These are phyloP conservation scores for Debaryomycetaceae sp. DNA, from an alignment of 1,139 yeast species.

Conservation along the genomic window DNA sequence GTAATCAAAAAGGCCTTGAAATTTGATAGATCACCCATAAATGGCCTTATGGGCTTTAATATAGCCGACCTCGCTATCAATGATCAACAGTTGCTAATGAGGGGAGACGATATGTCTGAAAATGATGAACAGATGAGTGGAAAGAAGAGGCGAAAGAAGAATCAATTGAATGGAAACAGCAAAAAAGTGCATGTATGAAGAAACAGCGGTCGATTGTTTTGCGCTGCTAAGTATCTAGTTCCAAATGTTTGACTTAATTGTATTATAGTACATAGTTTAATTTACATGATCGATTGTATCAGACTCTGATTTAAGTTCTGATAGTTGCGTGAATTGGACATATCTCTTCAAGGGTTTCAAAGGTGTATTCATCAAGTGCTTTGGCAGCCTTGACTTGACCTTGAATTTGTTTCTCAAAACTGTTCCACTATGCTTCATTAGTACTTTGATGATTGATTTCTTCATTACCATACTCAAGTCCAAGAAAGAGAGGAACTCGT, in stretches of 20 bases:
- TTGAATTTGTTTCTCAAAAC: constrained; percentile 54
- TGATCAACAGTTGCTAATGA: constrained; percentile 44
- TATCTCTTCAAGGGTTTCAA: constrained; percentile 26
- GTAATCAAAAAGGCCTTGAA: constrained; percentile 51
- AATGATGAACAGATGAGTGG: constrained; percentile 32
- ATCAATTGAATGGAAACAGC: constrained; percentile 28
- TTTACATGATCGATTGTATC: neutral
- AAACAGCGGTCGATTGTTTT: no score
- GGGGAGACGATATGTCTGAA: constrained; percentile 42
- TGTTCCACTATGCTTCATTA: constrained; percentile 57
- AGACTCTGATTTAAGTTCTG: constrained; percentile 12
- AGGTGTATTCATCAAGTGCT: constrained; percentile 7
- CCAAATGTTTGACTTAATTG: neutral
- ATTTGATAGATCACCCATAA: constrained; percentile 65
- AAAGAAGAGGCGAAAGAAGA: constrained; percentile 31
- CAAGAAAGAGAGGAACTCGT: constrained; percentile 48
- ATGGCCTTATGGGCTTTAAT: constrained; percentile 80
- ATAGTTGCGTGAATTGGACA: constrained; percentile 21
- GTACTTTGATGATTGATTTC: constrained; percentile 47
- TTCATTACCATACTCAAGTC: constrained; percentile 55
- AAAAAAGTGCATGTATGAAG: constrained; percentile 37
- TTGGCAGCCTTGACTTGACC: constrained; percentile 12
- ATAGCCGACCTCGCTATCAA: constrained; percentile 64
- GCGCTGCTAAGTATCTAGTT: no score
- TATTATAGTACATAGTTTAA: neutral